Percentiles rank a stretch among this genome's conserved stretches.
phyloP scores from a whole-genome alignment of 169 alveolate species.

The Pseudocohnilembus persalinus region DNA sequence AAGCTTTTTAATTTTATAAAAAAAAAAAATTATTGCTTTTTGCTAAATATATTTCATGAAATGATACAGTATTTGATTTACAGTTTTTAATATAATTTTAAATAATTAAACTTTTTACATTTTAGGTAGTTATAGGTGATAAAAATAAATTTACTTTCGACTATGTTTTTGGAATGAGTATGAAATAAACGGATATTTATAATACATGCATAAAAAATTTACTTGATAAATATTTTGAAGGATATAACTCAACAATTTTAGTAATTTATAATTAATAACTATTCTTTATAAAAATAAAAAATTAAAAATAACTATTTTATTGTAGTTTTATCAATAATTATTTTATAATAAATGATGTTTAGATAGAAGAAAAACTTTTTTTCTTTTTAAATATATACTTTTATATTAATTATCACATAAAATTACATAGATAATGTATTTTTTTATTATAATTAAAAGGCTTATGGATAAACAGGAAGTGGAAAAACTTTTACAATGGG shows the following conservation, averaged over 20 bases:
- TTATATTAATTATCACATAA: too few relatives aligned
- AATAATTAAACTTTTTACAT: slow-evolving; percentile 1
- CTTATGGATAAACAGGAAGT: slow-evolving; percentile 92
- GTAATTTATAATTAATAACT: neutral
- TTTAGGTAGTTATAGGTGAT: slow-evolving; percentile 40
- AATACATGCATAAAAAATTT: slow-evolving; percentile 62
- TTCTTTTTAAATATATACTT: too few relatives aligned
- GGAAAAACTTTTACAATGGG: slow-evolving; percentile 92
- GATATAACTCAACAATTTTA: slow-evolving; percentile 88
- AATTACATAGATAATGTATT: too few relatives aligned
- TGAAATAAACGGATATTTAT: slow-evolving; percentile 62
- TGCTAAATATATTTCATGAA: slow-evolving; percentile 19
- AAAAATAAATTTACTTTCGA: slow-evolving; percentile 76
- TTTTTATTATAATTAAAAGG: slow-evolving; percentile 9
- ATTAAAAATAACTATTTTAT: too few relatives aligned
- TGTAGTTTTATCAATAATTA: too few relatives aligned
- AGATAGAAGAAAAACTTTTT: too few relatives aligned
- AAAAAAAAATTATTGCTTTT: neutral
- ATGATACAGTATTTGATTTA: too few relatives aligned
- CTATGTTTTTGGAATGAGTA: slow-evolving; percentile 66
- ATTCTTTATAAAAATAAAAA: too few relatives aligned
- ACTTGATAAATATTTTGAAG: slow-evolving; percentile 76
- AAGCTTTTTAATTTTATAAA: neutral
- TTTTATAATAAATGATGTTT: too few relatives aligned
- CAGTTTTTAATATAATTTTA: too few relatives aligned